Evolutionary conservation across 331 rosid genomes (phyloP), one percentile per base, ranked within the genome.

Genomic region (Malus hybrid): DNA sequence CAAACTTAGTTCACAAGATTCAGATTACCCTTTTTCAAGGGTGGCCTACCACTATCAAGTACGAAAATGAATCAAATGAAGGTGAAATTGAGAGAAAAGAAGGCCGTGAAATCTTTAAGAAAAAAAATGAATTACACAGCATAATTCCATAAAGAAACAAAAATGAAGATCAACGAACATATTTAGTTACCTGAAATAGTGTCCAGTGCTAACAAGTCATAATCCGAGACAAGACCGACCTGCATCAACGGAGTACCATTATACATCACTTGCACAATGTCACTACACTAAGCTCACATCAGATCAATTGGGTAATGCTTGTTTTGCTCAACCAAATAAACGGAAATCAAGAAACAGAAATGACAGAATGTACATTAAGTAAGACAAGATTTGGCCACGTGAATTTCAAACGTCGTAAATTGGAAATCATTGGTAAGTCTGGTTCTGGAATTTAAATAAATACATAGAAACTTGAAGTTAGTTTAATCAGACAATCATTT

Each of bases 221-320:
- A 95, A 72, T 95, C 99, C 26, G 99, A 95, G 84, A 95, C 91
- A 77, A 95, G 92, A 62, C 99, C 99, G 72, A 95, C 97, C 99
- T 95, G 88, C 89, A 79, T 39, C 71, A 66, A 15, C 67, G 70
- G 75, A 72, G 61, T 74, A 81, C 72, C 44, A 60, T 65, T n/a
- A 72, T 55, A 68, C 70, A 70, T 79, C 70, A 77, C 64, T 70
- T 73, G 71, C 33, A 77, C 29, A 66, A 71, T 66, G 44, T n/a
- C 11, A 70, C 7, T 75, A 24, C 15, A 22, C 4, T n/a, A 72
- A 55, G 53, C 46, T 15, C 9, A 48, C 22, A 57, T 53, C 68
- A 65, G 46, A n/a, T 30, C 73, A 20, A 42, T 71, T 39, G 55
- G 19, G 13, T 30, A 44, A 70, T 16, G 63, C 26, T 66, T 60